phyloP scores from a whole-genome alignment of 1,284 basidiomycete genomes.

The Abortiporus biennis region DNA sequence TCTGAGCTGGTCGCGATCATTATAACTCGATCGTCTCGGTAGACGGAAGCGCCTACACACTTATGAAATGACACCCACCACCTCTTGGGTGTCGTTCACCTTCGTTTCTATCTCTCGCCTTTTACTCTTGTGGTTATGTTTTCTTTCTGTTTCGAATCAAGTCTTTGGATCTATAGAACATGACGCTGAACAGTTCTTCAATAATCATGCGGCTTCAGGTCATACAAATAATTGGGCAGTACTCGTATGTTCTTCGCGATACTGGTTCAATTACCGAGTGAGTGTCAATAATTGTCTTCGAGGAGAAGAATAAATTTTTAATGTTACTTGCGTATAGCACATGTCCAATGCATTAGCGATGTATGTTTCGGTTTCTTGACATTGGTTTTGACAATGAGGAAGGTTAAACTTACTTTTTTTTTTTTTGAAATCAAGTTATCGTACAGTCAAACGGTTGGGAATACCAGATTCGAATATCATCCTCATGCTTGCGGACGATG shows the following conservation, averaged over 20 bases:
- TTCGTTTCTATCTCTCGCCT: neutral
- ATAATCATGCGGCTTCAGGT: slow-evolving; percentile 30
- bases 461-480: slow-evolving; percentile 99
- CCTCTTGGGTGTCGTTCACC: neutral
- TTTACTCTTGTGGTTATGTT: neutral
- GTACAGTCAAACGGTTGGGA: slow-evolving; percentile 95
- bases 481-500: slow-evolving; percentile 97
- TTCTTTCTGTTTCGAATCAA: neutral
- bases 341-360: slow-evolving; percentile 98
- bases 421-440: slow-evolving; percentile 60
- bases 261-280: slow-evolving; percentile 99
- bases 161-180: neutral
- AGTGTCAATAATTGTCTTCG: slow-evolving; percentile 23
- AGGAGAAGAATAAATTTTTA: slow-evolving; percentile 1
- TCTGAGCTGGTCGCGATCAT: neutral
- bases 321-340: slow-evolving; percentile 51
- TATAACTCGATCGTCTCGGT: neutral
- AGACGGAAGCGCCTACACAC: neutral
- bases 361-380: slow-evolving; percentile 51
- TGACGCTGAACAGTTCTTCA: slow-evolving; percentile 13
- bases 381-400: neutral
- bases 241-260: slow-evolving; percentile 88
- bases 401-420: neutral
- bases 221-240: slow-evolving; percentile 99
- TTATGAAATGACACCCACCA: neutral